These are phyloP conservation scores for Ceratocystis eucalypticola DNA, from an alignment of 2,329 filamentous ascomycete genomes.

Conservation along the genomic window DNA sequence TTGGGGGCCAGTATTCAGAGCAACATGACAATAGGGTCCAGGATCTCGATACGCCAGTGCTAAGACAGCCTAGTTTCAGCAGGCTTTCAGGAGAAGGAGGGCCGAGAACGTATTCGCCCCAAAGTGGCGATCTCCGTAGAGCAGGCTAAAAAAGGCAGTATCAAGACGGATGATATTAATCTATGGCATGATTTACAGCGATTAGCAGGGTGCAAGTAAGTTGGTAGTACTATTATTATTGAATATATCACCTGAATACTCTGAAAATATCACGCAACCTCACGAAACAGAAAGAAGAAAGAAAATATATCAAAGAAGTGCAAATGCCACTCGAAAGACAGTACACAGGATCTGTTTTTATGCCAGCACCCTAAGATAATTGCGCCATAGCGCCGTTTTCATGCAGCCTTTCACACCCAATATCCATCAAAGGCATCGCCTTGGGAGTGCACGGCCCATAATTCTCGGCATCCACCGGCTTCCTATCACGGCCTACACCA, in stretches of 20 bases:
- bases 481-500: too few relatives aligned
- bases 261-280: neutral
- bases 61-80: constrained; percentile 36
- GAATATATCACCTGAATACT: neutral
- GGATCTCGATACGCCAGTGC: constrained; percentile 28
- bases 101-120: constrained; percentile 20
- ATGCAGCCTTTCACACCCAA: too few relatives aligned
- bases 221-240: neutral
- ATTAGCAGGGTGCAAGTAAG: neutral
- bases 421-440: too few relatives aligned
- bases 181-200: too few relatives aligned
- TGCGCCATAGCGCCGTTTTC: too few relatives aligned
- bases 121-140: constrained; percentile 5
- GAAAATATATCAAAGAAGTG: neutral
- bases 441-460: too few relatives aligned
- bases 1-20: constrained; percentile 24
- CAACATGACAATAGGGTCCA: constrained; percentile 20
- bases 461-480: too few relatives aligned
- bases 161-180: neutral
- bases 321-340: neutral
- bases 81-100: constrained; percentile 25
- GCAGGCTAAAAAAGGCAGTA: neutral
- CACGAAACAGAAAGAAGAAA: neutral
- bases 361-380: too few relatives aligned
- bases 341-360: neutral